A percentile compares a stretch with the other conserved stretches of the same genome.
These are phyloP conservation scores for Cornus suecica DNA, from an alignment of 148 eudicot genomes.

Conservation along the genomic window DNA sequence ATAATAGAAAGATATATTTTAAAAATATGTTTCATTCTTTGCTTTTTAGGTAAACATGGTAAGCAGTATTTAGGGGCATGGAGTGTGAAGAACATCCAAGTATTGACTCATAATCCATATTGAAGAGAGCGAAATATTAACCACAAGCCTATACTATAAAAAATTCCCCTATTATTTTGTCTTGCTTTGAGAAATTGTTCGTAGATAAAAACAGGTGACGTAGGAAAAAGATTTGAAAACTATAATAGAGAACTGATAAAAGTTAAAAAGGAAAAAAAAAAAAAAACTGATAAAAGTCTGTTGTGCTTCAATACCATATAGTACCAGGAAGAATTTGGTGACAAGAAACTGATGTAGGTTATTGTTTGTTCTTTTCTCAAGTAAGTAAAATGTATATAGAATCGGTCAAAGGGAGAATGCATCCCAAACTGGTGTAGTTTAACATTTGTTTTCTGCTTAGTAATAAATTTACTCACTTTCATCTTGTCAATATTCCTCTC, in stretches of 20 bases:
- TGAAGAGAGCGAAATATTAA: neutral
- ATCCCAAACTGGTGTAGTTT: neutral
- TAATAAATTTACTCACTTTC: neutral
- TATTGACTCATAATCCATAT: neutral
- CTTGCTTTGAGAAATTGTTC: neutral
- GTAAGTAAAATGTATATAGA: no score
- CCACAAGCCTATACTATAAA: neutral
- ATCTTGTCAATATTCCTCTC: slow-evolving; percentile 1
- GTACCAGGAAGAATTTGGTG: neutral
- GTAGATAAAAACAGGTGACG: no score
- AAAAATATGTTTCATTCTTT: no score
- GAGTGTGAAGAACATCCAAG: neutral
- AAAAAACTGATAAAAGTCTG: neutral
- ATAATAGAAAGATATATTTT: no score
- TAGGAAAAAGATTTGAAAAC: no score
- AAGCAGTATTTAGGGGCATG: neutral
- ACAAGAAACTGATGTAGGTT: neutral
- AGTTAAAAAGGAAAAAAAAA: neutral
- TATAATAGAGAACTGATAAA: no score
- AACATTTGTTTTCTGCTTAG: neutral
- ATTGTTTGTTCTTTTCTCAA: no score
- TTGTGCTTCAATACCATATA: neutral
- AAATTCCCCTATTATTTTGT: neutral
- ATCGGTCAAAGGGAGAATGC: no score
- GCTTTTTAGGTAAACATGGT: neutral